phyloP scores from a whole-genome alignment of 768 basidiomycete genomes.

The Hericium coralloides region DNA sequence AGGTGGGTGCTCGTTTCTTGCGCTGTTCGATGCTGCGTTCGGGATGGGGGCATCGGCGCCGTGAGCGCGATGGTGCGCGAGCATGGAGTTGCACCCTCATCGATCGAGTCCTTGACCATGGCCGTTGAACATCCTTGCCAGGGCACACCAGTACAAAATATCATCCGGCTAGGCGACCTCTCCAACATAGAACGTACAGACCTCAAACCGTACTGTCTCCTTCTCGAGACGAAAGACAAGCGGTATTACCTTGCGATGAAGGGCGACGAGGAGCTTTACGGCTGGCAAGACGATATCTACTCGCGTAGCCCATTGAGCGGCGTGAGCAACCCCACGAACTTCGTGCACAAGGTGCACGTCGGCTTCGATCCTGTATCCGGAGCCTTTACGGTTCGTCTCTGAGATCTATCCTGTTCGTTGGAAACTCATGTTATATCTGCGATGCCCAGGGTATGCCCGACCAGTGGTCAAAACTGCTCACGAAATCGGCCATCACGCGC shows the following conservation, averaged over 20 bases:
- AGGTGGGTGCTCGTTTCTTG: constrained; percentile 46
- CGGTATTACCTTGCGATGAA: constrained; percentile 77
- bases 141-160: constrained; percentile 40
- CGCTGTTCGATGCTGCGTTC: not conserved
- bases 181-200: constrained; percentile 87
- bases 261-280: constrained; percentile 94
- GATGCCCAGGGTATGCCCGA: constrained; percentile 79
- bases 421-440: not conserved
- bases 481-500: constrained; percentile 93
- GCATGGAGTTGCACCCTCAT: not conserved
- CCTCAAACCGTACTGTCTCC: constrained; percentile 87
- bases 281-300: constrained; percentile 97
- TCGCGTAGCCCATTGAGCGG: constrained; percentile 87
- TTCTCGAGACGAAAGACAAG: constrained; percentile 80
- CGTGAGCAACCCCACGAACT: constrained; percentile 91
- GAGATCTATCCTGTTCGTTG: not conserved
- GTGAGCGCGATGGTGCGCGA: not conserved
- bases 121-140: not conserved
- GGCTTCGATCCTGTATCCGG: constrained; percentile 93
- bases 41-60: not conserved
- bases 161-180: constrained; percentile 68
- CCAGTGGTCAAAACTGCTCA: constrained; percentile 95
- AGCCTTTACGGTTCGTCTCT: constrained; percentile 77
- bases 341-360: constrained; percentile 97
- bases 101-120: not conserved